Evolutionary conservation across 176 grass and related monocot species (phyloP).

Genomic region (Saccharum officinarum): DNA sequence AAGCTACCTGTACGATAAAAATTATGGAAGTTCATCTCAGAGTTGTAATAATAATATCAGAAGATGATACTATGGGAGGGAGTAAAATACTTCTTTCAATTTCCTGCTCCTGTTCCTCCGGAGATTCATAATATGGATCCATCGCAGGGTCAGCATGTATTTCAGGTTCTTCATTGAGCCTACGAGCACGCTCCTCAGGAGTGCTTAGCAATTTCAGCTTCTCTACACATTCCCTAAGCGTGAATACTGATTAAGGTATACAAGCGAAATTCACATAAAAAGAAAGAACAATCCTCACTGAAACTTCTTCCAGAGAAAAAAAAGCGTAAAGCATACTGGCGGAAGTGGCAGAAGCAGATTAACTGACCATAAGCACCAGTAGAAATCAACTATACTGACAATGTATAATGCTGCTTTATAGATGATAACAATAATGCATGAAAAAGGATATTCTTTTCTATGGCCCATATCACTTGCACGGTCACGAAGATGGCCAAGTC

Average conservation of each 20-base stretch:
- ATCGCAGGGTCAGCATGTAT: conserved; percentile 91
- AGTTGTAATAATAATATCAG: conserved; percentile 24
- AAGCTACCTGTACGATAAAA: conserved; percentile 51
- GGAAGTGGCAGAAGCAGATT: not conserved
- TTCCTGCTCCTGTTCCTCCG: conserved; percentile 84
- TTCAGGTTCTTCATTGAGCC: conserved; percentile 82
- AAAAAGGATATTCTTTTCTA: conserved; percentile 99
- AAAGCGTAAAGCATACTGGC: not conserved
- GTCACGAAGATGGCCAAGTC: conserved; percentile 92
- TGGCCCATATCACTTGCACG: conserved; percentile 95
- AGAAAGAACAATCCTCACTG: not conserved
- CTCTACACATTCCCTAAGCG: conserved; percentile 97
- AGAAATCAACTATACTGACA: not conserved
- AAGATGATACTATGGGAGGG: not conserved
- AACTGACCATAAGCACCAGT: conserved; percentile 1
- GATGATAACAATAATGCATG: conserved; percentile 17
- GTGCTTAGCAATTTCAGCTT: conserved; percentile 83
- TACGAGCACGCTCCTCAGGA: conserved; percentile 84
- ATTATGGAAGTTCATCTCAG: conserved; percentile 27
- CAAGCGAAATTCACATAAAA: conserved; percentile 34
- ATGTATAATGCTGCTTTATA: not conserved
- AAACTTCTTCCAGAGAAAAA: conserved; percentile 1
- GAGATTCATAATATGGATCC: conserved; percentile 95
- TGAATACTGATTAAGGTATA: conserved; percentile 59
- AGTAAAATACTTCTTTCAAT: conserved; percentile 64